Evolutionary conservation across 192 early-diverging fungal species (phyloP).

Genomic region (Dissophora globulifera): DNA sequence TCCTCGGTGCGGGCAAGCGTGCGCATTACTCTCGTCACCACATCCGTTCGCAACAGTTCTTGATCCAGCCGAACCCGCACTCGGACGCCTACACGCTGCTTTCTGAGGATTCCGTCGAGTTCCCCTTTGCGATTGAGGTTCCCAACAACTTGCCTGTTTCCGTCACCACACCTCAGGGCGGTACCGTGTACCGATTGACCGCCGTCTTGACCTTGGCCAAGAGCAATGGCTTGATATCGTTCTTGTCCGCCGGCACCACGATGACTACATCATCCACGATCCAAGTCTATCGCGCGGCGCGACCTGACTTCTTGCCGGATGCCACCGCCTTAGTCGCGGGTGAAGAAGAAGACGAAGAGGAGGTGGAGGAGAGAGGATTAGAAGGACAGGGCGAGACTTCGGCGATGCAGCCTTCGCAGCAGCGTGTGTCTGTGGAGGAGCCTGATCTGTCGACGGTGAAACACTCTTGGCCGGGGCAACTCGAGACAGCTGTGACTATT

Average conservation of each 20-base stretch:
- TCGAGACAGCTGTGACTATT: constrained; percentile 28
- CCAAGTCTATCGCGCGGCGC: constrained; percentile 39
- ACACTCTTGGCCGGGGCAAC: constrained; percentile 41
- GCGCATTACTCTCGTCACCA: constrained; percentile 46
- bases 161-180: constrained; percentile 45
- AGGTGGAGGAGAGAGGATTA: no score
- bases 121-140: constrained; percentile 35
- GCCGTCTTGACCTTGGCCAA: constrained; percentile 39
- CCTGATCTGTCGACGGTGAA: constrained; percentile 18
- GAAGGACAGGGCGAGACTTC: no score
- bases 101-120: constrained; percentile 5
- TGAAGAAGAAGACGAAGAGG: constrained; percentile 7
- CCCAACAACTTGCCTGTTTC: constrained; percentile 40
- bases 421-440: constrained; percentile 6
- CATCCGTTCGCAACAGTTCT: constrained; percentile 33
- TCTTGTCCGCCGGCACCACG: constrained; percentile 28
- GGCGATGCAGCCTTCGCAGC: background rate
- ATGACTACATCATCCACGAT: constrained; percentile 16
- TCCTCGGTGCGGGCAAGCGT: constrained; percentile 44
- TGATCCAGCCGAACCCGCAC: constrained; percentile 28
- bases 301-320: constrained; percentile 12
- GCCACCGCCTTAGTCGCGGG: background rate
- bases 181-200: constrained; percentile 48
- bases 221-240: constrained; percentile 41
- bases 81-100: constrained; percentile 36